Percentiles rank a stretch among this genome's conserved stretches.
phyloP scores from a whole-genome alignment of 176 grass and related monocot species.

The Raddia distichophylla region DNA sequence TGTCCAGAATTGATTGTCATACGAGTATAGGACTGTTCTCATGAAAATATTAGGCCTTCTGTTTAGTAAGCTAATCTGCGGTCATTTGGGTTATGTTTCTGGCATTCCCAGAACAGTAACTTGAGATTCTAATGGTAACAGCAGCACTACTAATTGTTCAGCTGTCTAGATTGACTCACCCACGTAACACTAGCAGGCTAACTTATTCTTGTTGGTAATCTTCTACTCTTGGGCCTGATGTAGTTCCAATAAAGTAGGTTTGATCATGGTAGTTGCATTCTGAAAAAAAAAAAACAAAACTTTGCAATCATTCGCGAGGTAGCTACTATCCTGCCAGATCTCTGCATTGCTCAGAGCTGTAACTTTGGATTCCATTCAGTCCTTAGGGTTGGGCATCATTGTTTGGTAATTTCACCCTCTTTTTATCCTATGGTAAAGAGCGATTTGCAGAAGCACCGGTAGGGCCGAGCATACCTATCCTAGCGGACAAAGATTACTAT shows the following conservation, averaged over 20 bases:
- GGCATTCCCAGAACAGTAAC: background rate
- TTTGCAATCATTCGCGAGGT: background rate
- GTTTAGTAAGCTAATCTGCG: background rate
- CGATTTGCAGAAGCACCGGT: background rate
- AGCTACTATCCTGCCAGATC: conserved; percentile 1
- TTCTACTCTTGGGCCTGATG: background rate
- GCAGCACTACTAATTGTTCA: background rate
- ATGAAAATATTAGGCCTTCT: background rate
- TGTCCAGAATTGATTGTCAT: background rate
- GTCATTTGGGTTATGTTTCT: background rate
- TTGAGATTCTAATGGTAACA: background rate
- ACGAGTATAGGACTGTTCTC: conserved; percentile 3
- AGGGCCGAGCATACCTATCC: background rate
- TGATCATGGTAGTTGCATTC: background rate
- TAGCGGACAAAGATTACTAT: too few species aligned
- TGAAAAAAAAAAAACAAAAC: background rate
- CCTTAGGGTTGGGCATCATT: background rate
- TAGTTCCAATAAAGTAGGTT: background rate
- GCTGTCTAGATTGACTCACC: background rate
- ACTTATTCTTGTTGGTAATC: background rate
- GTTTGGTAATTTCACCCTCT: background rate
- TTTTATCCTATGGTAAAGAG: conserved; percentile 8
- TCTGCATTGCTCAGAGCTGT: conserved; percentile 25
- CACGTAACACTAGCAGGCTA: background rate
- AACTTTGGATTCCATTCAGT: conserved; percentile 1